Evolutionary conservation across 192 early-diverging fungal genomes (phyloP).

Genomic region (Ambispora gerdemannii): DNA sequence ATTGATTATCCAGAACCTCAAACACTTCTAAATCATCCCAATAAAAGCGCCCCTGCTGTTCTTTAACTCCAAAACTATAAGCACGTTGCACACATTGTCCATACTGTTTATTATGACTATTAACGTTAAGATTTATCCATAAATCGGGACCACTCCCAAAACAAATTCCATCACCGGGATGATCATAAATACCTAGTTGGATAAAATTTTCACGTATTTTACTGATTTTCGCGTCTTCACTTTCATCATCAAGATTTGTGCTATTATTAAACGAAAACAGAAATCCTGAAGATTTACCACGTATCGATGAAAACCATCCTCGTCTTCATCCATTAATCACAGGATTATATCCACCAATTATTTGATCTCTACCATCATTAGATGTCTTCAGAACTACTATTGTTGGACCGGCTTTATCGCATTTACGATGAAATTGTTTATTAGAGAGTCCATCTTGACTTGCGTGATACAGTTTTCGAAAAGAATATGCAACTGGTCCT

Average conservation of each 20-base stretch:
- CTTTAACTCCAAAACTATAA: background rate
- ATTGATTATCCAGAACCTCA: background rate
- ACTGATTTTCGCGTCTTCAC: background rate
- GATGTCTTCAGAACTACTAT: background rate
- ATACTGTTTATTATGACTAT: background rate
- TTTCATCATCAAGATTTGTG: background rate
- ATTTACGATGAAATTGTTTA: background rate
- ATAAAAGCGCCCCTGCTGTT: background rate
- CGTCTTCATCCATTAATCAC: background rate
- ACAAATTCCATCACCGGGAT: slow-evolving; percentile 11
- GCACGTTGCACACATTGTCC: background rate
- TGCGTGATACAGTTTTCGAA: background rate
- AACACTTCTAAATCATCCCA: slow-evolving; percentile 20
- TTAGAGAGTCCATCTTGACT: background rate
- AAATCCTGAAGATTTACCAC: background rate
- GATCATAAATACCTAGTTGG: slow-evolving; percentile 1
- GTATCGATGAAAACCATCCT: background rate
- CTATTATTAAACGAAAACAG: background rate
- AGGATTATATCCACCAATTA: slow-evolving; percentile 7
- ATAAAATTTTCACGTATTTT: background rate
- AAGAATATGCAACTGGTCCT: background rate
- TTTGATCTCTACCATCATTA: background rate
- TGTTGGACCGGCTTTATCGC: background rate
- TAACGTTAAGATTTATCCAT: background rate
- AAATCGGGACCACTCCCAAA: slow-evolving; percentile 23